Percentiles rank a stretch among this genome's conserved stretches.
Conservation (phyloP, 2,329 filamentous ascomycete species). For the Xylaria sp. region DNA sequence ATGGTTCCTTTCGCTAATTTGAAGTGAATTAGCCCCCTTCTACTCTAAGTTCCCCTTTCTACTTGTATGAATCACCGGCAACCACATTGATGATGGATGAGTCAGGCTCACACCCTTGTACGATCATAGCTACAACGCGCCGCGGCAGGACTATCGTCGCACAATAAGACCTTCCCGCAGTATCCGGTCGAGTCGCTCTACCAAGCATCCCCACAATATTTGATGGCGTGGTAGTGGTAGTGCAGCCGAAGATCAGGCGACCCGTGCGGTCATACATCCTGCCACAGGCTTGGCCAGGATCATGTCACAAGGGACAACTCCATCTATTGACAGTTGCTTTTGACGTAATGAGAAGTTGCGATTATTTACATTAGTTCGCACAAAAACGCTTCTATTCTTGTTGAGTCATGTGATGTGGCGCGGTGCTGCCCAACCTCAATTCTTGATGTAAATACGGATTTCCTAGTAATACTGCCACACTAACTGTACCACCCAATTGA, state of each 20-base stretch:
- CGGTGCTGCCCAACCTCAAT: too few relatives aligned
- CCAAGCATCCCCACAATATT: not conserved
- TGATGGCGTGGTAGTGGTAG: not conserved
- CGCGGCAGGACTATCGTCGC: constrained; percentile 4
- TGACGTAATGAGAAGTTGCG: not conserved
- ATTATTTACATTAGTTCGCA: not conserved
- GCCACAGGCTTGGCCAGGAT: not conserved
- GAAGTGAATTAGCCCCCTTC: too few relatives aligned
- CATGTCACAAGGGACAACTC: not conserved
- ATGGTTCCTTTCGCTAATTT: too few relatives aligned
- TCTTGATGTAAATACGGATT: not conserved
- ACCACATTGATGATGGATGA: constrained; percentile 6
- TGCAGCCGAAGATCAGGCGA: not conserved
- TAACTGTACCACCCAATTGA: not conserved
- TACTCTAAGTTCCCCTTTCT: constrained; percentile 8
- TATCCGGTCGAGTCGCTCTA: not conserved
- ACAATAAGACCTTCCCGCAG: not conserved
- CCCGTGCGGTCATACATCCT: not conserved
- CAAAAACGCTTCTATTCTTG: not conserved
- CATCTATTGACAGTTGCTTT: not conserved
- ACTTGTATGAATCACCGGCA: not conserved
- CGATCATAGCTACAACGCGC: not conserved
- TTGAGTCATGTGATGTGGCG: not conserved
- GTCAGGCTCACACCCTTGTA: constrained; percentile 16
- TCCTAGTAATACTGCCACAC: not conserved